A percentile compares a stretch with the other conserved stretches of the same genome.
Evolutionary conservation across 768 basidiomycete species (phyloP).

Genomic region (Heimioporus sp.): DNA sequence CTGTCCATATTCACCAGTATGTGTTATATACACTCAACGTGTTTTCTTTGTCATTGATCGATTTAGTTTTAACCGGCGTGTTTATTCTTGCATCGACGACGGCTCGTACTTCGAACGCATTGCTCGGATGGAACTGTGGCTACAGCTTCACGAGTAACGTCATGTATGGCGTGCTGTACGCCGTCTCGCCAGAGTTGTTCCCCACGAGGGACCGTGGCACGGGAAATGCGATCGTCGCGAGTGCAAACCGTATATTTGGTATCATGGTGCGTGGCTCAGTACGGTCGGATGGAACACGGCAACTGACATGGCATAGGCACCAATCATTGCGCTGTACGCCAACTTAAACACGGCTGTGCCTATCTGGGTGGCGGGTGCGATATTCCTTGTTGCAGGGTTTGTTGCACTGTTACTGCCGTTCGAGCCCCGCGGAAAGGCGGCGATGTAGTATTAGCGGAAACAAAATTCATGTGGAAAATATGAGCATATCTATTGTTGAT

Average conservation of each 20-base stretch:
- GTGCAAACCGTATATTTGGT: conserved; percentile 56
- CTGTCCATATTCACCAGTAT: conserved; percentile 48
- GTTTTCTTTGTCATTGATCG: background rate
- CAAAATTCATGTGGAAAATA: background rate
- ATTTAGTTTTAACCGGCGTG: conserved; percentile 46
- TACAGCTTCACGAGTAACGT: conserved; percentile 56
- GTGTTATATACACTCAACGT: conserved; percentile 1
- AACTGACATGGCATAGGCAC: conserved; percentile 34
- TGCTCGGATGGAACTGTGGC: conserved; percentile 59
- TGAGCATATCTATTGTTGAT: background rate
- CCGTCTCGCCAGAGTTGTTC: conserved; percentile 49
- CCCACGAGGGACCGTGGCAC: conserved; percentile 55
- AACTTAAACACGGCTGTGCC: conserved; percentile 48
- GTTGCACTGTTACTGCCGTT: conserved; percentile 52
- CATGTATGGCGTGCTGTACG: conserved; percentile 52
- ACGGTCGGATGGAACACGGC: background rate
- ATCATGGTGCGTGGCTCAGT: conserved; percentile 43
- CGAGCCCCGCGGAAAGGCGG: conserved; percentile 56
- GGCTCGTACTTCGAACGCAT: conserved; percentile 46
- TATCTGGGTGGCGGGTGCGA: conserved; percentile 51
- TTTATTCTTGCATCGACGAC: conserved; percentile 60
- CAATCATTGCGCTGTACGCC: conserved; percentile 49
- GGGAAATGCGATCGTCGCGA: conserved; percentile 52
- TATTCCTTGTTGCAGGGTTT: conserved; percentile 50
- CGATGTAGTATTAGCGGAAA: conserved; percentile 31